Base-by-base conservation (phyloP, 306 rosid genomes). In the Sesbania bispinosa region DNA sequence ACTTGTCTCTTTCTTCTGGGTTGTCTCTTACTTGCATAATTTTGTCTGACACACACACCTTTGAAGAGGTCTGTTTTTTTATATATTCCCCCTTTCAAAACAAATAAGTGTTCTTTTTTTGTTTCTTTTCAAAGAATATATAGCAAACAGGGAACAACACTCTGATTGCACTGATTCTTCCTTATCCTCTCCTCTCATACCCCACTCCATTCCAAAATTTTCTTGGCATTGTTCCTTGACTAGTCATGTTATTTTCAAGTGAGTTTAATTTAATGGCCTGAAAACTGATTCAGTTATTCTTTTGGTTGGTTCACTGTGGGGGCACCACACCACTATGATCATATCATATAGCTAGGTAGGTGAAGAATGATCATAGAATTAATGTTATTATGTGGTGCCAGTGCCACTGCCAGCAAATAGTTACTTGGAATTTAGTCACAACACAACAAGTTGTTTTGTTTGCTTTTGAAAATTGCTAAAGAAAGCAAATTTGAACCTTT, bases 141-240 rank as follows among this genome's bases (percentile, higher is more conserved):
- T 15, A 78, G 65, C 78, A 63, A 45, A 43, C 69, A 85, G 77
- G 92, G 80, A 81, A 78, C 76, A 79, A 10, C 16, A 27, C 41
- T 72, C 65, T 71, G 79, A 72, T 74, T 73, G 63, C 59, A 65
- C 72, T 79, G 85, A 71, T 79, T 79, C 88, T 50, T 59, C 79
- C 82, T 76, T 68, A 73, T 83, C 79, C 66, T 73, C 67, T 33
- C 16, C 51, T 46, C 68, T 8, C 60, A 13, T 79, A 13, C 8
- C 67, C 13, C 66, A n/a, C 81, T 24, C 10, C 61, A 14, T 30
- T 82, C 39, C 83, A 73, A 76, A 82, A 50, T 3, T 16, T 38
- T 42, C 16, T 62, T 46, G 55, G 53, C 74, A 27, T 50, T 32
- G 59, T 66, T 75, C 65, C 62, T 82, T 82, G 79, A 67, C 82